Percentiles rank a stretch among this genome's conserved stretches.
phyloP scores from a whole-genome alignment of 257 asterid genomes.

The Nemophila menziesii region DNA sequence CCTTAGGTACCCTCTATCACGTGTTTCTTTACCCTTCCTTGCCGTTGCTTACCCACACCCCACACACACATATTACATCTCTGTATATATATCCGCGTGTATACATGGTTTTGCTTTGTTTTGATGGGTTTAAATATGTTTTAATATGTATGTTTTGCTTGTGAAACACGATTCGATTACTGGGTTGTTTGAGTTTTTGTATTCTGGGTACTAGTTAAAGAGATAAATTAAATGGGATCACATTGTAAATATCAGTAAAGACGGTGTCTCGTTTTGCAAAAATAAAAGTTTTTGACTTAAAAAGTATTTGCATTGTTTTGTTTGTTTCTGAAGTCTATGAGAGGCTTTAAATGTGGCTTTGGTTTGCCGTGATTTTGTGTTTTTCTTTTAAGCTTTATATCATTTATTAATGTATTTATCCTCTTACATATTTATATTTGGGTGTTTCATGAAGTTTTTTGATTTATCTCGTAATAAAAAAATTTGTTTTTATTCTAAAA shows the following conservation, averaged over 20 bases:
- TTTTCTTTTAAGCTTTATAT: conserved; percentile 4
- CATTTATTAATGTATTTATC: conserved; percentile 2
- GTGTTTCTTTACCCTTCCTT: conserved; percentile 10
- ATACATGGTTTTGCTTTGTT: conserved; percentile 5
- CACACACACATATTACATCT: not conserved
- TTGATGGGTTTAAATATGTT: conserved; percentile 2
- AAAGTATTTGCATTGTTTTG: conserved; percentile 16
- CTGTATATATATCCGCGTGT: conserved; percentile 6
- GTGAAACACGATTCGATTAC: conserved; percentile 16
- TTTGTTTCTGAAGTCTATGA: conserved; percentile 11
- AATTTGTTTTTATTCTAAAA: too few relatives aligned
- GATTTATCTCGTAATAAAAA: not conserved
- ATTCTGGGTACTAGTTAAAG: not conserved
- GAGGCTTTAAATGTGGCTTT: conserved; percentile 14
- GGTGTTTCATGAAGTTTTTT: not conserved
- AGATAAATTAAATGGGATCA: conserved; percentile 25
- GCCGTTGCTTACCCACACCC: too few relatives aligned
- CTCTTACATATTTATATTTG: not conserved
- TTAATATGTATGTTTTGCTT: conserved; percentile 15
- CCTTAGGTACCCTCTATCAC: conserved; percentile 17
- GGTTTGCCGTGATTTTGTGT: conserved; percentile 8
- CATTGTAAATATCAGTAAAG: conserved; percentile 19
- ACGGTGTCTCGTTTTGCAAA: conserved; percentile 10
- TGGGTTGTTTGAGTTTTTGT: conserved; percentile 2
- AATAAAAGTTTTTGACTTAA: conserved; percentile 15